These are phyloP conservation scores for Perkinsus olseni DNA, from an alignment of 169 alveolate genomes.

Conservation along the genomic window DNA sequence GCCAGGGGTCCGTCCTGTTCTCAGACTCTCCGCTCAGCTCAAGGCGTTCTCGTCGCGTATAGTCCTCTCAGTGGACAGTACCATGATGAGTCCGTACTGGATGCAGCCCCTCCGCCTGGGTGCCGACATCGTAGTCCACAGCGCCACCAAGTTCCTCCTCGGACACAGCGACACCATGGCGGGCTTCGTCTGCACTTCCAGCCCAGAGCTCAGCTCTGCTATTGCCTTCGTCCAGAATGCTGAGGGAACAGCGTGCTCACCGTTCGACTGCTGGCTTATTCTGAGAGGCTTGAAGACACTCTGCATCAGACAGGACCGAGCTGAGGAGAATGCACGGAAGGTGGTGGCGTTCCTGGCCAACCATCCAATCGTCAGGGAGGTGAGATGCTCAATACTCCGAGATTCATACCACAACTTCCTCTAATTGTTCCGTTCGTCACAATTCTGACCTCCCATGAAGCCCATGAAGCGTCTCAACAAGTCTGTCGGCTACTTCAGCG, in stretches of 20 bases:
- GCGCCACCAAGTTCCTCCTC: neutral
- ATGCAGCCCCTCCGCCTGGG: neutral
- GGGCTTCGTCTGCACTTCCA: neutral
- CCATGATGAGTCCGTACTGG: neutral
- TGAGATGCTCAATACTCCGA: neutral
- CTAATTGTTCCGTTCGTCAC: too few relatives aligned
- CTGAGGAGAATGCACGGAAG: neutral
- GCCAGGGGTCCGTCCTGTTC: neutral
- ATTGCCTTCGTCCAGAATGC: neutral
- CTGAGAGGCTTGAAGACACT: constrained; percentile 8
- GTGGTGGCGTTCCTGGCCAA: neutral
- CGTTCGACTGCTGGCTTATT: constrained; percentile 13
- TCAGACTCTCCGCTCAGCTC: neutral
- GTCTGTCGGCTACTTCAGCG: too few relatives aligned
- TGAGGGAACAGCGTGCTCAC: constrained; percentile 9
- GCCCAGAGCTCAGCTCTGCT: neutral
- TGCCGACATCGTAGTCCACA: constrained; percentile 2
- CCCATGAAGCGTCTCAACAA: too few relatives aligned
- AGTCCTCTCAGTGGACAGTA: neutral
- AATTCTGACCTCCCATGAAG: too few relatives aligned
- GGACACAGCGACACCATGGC: neutral
- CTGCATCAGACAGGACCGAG: neutral
- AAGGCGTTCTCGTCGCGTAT: neutral
- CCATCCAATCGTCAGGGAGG: neutral
- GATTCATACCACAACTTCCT: neutral